A percentile compares a stretch with the other conserved stretches of the same genome.
phyloP scores from a whole-genome alignment of 208 protist genomes.

The Trypanosoma theileri region DNA sequence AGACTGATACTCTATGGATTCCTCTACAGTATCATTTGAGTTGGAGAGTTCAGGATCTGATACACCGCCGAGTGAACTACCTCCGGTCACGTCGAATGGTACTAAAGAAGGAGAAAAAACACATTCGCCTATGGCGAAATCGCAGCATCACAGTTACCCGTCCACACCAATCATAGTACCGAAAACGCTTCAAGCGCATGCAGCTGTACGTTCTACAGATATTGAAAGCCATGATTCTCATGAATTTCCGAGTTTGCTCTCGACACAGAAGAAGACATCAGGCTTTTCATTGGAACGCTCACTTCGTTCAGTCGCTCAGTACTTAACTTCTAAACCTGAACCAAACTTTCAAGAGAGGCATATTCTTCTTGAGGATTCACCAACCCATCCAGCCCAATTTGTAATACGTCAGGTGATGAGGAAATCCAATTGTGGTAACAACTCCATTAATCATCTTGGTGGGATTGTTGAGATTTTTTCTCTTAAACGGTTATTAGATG shows the following conservation, averaged over 20 bases:
- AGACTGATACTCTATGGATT: not conserved
- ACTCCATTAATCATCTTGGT: not conserved
- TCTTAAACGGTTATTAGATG: conserved; percentile 42
- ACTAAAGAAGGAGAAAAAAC: not conserved
- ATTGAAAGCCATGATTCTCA: conserved; percentile 44
- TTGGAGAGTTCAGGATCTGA: conserved; percentile 1
- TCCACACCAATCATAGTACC: not conserved
- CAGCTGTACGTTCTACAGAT: conserved; percentile 38
- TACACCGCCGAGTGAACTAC: not conserved
- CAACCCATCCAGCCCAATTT: conserved; percentile 23
- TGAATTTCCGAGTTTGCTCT: conserved; percentile 28
- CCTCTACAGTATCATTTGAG: not conserved
- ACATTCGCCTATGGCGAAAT: not conserved
- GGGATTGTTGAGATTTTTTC: conserved; percentile 30
- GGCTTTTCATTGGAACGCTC: conserved; percentile 29
- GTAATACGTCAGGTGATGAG: conserved; percentile 29
- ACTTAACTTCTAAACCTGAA: conserved; percentile 43
- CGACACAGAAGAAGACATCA: not conserved
- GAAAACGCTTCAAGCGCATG: conserved; percentile 33
- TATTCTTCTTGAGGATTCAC: conserved; percentile 33
- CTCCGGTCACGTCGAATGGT: not conserved
- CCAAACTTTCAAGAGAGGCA: conserved; percentile 51
- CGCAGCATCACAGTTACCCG: not conserved
- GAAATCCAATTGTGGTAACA: not conserved
- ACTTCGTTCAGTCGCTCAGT: conserved; percentile 39